A percentile compares a stretch with the other conserved stretches of the same genome.
Conservation (phyloP, 306 rosid genomes). For the Citrullus mucosospermus region DNA sequence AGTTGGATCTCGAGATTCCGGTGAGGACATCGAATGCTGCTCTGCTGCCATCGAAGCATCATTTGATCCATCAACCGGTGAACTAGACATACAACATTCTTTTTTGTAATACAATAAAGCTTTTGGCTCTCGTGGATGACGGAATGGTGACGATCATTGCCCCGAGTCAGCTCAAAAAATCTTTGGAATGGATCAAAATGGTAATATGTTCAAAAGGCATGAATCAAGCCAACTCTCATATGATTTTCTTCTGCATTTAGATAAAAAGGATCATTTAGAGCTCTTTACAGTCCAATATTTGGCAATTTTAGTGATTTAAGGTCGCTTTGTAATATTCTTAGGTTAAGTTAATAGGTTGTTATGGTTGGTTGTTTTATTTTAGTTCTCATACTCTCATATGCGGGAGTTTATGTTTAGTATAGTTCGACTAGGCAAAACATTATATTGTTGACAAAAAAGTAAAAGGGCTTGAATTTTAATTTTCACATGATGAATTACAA, state of each 20-base stretch:
- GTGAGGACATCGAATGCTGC: conserved; percentile 10
- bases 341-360: neutral
- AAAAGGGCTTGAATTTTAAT: too few species aligned
- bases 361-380: too few species aligned
- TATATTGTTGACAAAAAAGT: too few species aligned
- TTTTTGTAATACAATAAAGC: conserved; percentile 19
- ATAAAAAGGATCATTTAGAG: neutral
- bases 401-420: too few species aligned
- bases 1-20: conserved; percentile 23
- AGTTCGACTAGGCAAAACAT: too few species aligned
- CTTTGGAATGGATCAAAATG: neutral
- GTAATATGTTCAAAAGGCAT: neutral
- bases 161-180: neutral
- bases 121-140: neutral
- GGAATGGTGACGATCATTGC: neutral
- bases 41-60: conserved; percentile 49
- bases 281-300: neutral
- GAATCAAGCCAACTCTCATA: neutral
- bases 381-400: too few species aligned
- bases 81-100: conserved; percentile 27
- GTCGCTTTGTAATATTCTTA: neutral
- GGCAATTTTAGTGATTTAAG: neutral
- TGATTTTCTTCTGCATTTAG: neutral
- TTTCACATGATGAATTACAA: too few species aligned
- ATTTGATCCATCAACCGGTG: conserved; percentile 52